These are phyloP conservation scores for Mortierella polycephala DNA, from an alignment of 371 early-diverging fungal genomes.

Conservation along the genomic window DNA sequence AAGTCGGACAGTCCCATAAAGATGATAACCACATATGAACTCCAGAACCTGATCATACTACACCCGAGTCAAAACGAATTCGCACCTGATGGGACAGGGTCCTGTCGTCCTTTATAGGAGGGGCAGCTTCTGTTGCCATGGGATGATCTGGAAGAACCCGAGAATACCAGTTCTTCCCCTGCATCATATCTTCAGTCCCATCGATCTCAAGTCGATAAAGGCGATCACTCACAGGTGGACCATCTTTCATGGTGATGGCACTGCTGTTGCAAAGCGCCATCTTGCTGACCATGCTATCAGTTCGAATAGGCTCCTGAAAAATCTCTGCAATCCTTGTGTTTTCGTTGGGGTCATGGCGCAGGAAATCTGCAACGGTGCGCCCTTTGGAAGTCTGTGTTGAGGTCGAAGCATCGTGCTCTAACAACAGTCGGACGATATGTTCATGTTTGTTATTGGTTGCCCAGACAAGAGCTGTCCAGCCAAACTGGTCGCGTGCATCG, in stretches of 20 bases:
- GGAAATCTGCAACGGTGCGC: constrained; percentile 83
- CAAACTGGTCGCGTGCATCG: constrained; percentile 83
- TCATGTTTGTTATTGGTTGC: constrained; percentile 90
- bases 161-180: too few species aligned
- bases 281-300: constrained; percentile 62
- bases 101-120: too few species aligned
- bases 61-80: too few species aligned
- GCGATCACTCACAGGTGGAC: too few species aligned
- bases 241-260: constrained; percentile 55
- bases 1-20: too few species aligned
- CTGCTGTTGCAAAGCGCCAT: constrained; percentile 53
- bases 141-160: too few species aligned
- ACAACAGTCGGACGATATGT: constrained; percentile 74
- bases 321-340: constrained; percentile 71
- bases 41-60: too few species aligned
- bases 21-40: too few species aligned
- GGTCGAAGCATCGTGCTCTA: constrained; percentile 83
- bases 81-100: too few species aligned
- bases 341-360: constrained; percentile 62
- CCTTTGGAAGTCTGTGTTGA: constrained; percentile 80
- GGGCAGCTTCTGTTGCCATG: too few species aligned
- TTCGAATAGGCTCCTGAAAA: constrained; percentile 64
- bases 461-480: constrained; percentile 97
- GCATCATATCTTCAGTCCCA: too few species aligned
- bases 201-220: too few species aligned